phyloP scores from a whole-genome alignment of 2,329 filamentous ascomycete genomes.

The Hansfordia pulvinata region DNA sequence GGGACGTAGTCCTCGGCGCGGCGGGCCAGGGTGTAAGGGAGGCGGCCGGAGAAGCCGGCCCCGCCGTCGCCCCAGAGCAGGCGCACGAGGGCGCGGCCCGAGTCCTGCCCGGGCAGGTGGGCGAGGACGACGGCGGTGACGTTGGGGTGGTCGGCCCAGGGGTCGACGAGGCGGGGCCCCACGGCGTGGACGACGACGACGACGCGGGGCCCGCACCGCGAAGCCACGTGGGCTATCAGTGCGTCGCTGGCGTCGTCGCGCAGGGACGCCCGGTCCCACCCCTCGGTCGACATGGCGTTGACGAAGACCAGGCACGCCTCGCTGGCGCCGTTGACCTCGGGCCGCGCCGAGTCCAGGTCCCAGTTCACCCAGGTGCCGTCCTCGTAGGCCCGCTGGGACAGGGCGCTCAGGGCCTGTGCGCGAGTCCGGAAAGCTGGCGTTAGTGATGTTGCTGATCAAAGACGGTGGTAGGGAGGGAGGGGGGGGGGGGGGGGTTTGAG shows the following conservation, averaged over 20 bases:
- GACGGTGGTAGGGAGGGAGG: no score
- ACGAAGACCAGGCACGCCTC: conserved; percentile 55
- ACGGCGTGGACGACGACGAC: conserved; percentile 52
- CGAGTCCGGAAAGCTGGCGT: no score
- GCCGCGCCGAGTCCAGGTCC: conserved; percentile 33
- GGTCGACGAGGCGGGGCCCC: conserved; percentile 45
- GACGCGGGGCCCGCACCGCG: conserved; percentile 46
- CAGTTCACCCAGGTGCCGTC: conserved; percentile 45
- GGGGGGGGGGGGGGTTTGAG: no score
- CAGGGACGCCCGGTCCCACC: conserved; percentile 52
- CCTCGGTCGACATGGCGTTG: conserved; percentile 65
- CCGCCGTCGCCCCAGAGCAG: conserved; percentile 47
- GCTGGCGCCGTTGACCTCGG: conserved; percentile 28
- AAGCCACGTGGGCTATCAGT: conserved; percentile 44
- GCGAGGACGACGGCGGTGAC: conserved; percentile 50
- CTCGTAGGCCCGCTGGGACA: conserved; percentile 36
- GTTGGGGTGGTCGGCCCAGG: conserved; percentile 52
- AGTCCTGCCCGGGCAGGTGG: conserved; percentile 53
- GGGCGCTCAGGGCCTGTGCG: conserved; percentile 36
- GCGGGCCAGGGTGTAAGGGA: conserved; percentile 48
- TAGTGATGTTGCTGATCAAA: no score
- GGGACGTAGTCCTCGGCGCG: conserved; percentile 34
- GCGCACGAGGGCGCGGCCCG: conserved; percentile 39
- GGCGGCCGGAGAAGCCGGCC: conserved; percentile 37
- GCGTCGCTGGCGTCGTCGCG: conserved; percentile 54